These are phyloP conservation scores for Pascua guehoae DNA, from an alignment of 1,284 basidiomycete species.

Conservation along the genomic window DNA sequence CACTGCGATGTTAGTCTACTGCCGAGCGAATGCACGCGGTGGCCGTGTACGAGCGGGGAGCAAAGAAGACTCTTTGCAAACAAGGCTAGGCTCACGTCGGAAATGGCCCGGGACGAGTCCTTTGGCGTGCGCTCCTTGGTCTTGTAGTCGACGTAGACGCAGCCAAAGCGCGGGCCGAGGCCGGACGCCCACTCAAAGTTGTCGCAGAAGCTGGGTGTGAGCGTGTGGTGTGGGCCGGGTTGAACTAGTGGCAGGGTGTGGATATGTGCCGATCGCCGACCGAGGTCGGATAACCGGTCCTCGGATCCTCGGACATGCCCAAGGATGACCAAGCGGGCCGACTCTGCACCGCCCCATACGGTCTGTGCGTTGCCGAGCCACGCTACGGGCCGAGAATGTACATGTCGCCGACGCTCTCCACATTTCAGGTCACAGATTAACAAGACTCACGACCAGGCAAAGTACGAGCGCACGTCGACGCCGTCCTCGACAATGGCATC, in stretches of 20 bases:
- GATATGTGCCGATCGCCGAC: no score
- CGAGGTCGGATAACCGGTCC: no score
- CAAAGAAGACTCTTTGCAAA: not conserved
- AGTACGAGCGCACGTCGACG: conserved; percentile 64
- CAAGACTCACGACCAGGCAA: conserved; percentile 51
- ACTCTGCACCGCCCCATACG: no score
- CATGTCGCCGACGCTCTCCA: not conserved
- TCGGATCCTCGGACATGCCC: no score
- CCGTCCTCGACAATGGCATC: conserved; percentile 63
- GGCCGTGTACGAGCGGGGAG: not conserved
- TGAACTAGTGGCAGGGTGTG: not conserved
- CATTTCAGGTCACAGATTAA: no score
- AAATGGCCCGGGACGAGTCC: conserved; percentile 54
- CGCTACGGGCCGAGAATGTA: conserved; percentile 43
- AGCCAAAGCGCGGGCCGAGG: conserved; percentile 35
- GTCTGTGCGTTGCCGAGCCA: no score
- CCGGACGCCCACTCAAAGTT: conserved; percentile 65
- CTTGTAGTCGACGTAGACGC: conserved; percentile 53
- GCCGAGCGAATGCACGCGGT: not conserved
- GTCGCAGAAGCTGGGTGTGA: conserved; percentile 48
- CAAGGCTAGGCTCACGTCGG: no score
- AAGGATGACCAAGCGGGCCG: no score
- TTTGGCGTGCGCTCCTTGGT: conserved; percentile 68
- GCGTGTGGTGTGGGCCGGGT: not conserved
- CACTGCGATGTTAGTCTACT: conserved; percentile 5